Conservation (phyloP, 257 asterid genomes). For the Primulina huaijiensis region DNA sequence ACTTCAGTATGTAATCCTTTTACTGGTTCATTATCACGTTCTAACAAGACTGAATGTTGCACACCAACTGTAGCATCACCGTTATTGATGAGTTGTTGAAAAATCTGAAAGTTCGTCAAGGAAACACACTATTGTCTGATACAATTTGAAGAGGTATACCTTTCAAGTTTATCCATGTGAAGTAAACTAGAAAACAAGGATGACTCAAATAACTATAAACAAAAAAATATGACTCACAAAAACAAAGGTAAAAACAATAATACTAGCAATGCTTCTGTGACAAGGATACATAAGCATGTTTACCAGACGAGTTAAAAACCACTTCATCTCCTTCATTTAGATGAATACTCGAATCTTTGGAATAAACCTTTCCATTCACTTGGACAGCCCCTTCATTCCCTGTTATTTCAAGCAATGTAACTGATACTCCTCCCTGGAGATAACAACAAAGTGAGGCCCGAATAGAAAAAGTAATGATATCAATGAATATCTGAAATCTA, state of each 20-base stretch:
- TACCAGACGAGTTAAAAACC: constrained; percentile 64
- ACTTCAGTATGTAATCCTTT: constrained; percentile 65
- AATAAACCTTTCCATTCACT: constrained; percentile 71
- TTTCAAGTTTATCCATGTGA: neutral
- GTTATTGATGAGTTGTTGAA: constrained; percentile 49
- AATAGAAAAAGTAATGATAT: neutral
- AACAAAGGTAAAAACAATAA: constrained; percentile 8
- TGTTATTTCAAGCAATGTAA: constrained; percentile 70
- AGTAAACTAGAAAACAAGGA: constrained; percentile 19
- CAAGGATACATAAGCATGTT: constrained; percentile 90
- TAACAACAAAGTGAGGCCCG: neutral
- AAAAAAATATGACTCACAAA: neutral
- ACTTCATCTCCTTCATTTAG: constrained; percentile 83
- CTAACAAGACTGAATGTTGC: constrained; percentile 59
- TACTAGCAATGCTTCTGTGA: constrained; percentile 2
- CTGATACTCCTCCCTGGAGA: constrained; percentile 56
- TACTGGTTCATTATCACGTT: constrained; percentile 65
- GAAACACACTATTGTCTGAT: constrained; percentile 21
- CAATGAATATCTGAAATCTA: neutral
- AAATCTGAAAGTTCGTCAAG: constrained; percentile 66
- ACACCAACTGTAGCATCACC: constrained; percentile 37
- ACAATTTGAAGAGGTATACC: constrained; percentile 14
- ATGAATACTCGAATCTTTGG: constrained; percentile 61
- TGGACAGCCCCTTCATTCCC: constrained; percentile 75
- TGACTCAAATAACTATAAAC: constrained; percentile 9